Percentiles rank a stretch among this genome's conserved stretches.
These are phyloP conservation scores for Alternaria sp. DNA, from an alignment of 2,329 filamentous ascomycete genomes.

Conservation along the genomic window DNA sequence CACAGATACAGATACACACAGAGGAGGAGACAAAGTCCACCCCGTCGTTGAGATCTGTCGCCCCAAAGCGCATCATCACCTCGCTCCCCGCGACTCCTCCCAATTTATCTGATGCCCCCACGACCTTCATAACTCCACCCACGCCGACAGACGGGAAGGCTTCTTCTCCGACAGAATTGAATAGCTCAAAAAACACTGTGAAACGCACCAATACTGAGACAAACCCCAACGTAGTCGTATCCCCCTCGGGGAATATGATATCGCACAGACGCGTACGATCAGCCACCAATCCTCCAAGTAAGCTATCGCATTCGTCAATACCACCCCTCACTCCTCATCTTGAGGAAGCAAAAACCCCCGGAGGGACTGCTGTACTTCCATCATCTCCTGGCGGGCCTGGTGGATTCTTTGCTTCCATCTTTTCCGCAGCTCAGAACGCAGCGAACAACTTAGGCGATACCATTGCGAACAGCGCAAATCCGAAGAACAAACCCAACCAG, in stretches of 20 bases:
- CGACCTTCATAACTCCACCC: conserved; percentile 70
- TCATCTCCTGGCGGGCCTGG: conserved; percentile 57
- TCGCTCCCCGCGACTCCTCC: conserved; percentile 54
- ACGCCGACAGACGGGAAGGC: conserved; percentile 64
- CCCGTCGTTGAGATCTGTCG: conserved; percentile 32
- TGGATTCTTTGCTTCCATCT: conserved; percentile 90
- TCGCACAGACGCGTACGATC: conserved; percentile 73
- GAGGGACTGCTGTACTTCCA: conserved; percentile 61
- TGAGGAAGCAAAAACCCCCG: conserved; percentile 72
- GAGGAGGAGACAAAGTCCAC: conserved; percentile 44
- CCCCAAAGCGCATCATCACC: conserved; percentile 51
- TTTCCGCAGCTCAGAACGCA: conserved; percentile 92
- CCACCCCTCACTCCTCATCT: conserved; percentile 76
- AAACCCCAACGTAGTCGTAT: conserved; percentile 65
- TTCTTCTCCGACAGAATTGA: conserved; percentile 45
- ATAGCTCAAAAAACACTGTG: conserved; percentile 30
- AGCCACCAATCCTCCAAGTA: conserved; percentile 74
- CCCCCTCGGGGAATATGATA: conserved; percentile 75
- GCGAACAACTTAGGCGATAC: conserved; percentile 78
- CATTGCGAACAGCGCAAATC: conserved; percentile 70
- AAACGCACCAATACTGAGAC: conserved; percentile 47
- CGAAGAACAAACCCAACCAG: conserved; percentile 60
- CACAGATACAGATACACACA: conserved; percentile 43
- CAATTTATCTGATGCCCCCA: conserved; percentile 56
- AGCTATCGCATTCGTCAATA: conserved; percentile 77